These are phyloP conservation scores for Thuja plicata DNA, from an alignment of 83 land plant genomes.

Conservation along the genomic window DNA sequence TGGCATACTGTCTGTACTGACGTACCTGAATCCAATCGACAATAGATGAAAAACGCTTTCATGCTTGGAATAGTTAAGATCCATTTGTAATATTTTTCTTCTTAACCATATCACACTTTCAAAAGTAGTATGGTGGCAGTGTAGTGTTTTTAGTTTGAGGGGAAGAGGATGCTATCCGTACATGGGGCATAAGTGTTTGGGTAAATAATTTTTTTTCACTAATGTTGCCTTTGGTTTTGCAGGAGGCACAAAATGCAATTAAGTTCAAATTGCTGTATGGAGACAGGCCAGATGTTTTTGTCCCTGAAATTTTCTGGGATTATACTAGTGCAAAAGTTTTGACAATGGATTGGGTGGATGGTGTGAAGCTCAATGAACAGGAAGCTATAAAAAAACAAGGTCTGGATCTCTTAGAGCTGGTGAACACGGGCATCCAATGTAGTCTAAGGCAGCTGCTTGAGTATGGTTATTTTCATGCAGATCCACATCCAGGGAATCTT, in stretches of 20 bases:
- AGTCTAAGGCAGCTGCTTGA: slow-evolving; percentile 95
- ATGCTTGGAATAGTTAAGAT: not conserved
- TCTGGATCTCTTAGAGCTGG: slow-evolving; percentile 75
- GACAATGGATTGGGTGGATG: slow-evolving; percentile 99
- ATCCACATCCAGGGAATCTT: slow-evolving; percentile 99
- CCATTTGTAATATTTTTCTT: not conserved
- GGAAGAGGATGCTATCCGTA: not conserved
- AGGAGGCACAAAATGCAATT: slow-evolving; percentile 91
- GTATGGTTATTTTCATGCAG: slow-evolving; percentile 98
- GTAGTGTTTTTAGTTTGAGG: not conserved
- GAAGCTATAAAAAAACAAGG: slow-evolving; percentile 81
- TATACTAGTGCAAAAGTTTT: slow-evolving; percentile 91
- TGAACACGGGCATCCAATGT: slow-evolving; percentile 94
- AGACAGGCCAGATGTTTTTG: slow-evolving; percentile 84
- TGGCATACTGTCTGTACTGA: too few species aligned
- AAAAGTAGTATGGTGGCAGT: not conserved
- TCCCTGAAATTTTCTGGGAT: slow-evolving; percentile 93
- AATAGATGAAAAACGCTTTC: not conserved
- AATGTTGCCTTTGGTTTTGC: not conserved
- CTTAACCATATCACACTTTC: not conserved
- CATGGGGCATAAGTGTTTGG: not conserved
- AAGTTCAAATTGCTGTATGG: slow-evolving; percentile 90
- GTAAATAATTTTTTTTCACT: not conserved
- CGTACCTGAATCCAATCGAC: too few species aligned
- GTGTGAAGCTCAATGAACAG: slow-evolving; percentile 91